These are phyloP conservation scores for Alectoria sarmentosa DNA, from an alignment of 495 filamentous ascomycete genomes.

Conservation along the genomic window DNA sequence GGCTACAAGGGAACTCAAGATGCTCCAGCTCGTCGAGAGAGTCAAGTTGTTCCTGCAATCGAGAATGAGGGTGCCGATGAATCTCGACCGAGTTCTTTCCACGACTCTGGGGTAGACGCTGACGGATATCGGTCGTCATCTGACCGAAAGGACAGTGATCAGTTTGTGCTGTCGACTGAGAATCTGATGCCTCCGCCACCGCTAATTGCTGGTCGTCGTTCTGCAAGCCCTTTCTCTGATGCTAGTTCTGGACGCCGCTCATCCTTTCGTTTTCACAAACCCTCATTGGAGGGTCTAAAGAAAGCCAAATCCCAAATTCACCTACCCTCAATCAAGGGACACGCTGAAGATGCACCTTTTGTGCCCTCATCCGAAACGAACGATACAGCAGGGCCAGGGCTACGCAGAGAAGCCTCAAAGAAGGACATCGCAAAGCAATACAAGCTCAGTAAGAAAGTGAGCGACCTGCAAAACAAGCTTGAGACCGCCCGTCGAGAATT, in stretches of 20 bases:
- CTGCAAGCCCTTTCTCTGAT: slow-evolving; percentile 21
- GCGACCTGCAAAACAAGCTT: slow-evolving; percentile 58
- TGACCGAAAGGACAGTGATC: slow-evolving; percentile 15
- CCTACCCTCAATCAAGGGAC: slow-evolving; percentile 32
- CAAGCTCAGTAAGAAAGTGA: slow-evolving; percentile 57
- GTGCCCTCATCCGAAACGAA: slow-evolving; percentile 17
- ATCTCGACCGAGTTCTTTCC: slow-evolving; percentile 15
- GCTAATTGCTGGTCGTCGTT: background rate
- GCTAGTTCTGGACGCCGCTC: slow-evolving; percentile 17
- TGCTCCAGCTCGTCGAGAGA: background rate
- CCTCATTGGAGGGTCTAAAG: slow-evolving; percentile 33
- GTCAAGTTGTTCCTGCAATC: slow-evolving; percentile 9
- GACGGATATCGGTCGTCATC: slow-evolving; percentile 22
- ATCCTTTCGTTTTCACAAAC: slow-evolving; percentile 23
- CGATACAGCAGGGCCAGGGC: slow-evolving; percentile 17
- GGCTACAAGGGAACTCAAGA: slow-evolving; percentile 45
- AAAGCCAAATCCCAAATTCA: slow-evolving; percentile 33
- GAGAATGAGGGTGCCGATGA: slow-evolving; percentile 19
- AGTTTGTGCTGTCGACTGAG: slow-evolving; percentile 7
- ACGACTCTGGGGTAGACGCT: slow-evolving; percentile 31
- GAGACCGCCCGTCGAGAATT: slow-evolving; percentile 52
- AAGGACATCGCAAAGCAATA: slow-evolving; percentile 55
- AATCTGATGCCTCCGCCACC: slow-evolving; percentile 20
- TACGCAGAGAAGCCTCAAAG: slow-evolving; percentile 48
- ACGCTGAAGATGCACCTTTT: slow-evolving; percentile 15